Percentiles rank a stretch among this genome's conserved stretches.
Evolutionary conservation across 257 asterid genomes (phyloP).

Genomic region (Scutellaria baicalensis): DNA sequence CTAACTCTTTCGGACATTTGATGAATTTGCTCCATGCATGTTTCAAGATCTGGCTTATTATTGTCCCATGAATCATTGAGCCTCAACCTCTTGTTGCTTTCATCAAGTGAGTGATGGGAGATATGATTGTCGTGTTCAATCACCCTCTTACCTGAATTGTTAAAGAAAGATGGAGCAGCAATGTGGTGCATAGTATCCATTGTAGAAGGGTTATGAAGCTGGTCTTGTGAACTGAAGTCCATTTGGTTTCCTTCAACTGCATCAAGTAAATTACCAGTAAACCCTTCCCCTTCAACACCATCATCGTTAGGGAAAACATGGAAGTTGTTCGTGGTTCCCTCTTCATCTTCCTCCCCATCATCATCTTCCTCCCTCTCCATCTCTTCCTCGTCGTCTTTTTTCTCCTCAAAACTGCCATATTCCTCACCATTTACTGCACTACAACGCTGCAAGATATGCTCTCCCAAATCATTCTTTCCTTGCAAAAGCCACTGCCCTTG

Average conservation of each 20-base stretch:
- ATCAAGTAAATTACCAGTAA: slow-evolving; percentile 62
- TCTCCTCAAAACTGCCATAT: slow-evolving; percentile 9
- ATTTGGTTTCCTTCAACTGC: slow-evolving; percentile 43
- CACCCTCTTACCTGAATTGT: slow-evolving; percentile 53
- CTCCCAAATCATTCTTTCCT: slow-evolving; percentile 33
- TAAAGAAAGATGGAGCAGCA: slow-evolving; percentile 34
- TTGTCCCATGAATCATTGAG: slow-evolving; percentile 40
- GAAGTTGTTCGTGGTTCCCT: slow-evolving; percentile 32
- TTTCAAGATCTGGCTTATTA: slow-evolving; percentile 43
- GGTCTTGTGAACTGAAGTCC: slow-evolving; percentile 42
- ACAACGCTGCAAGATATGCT: slow-evolving; percentile 52
- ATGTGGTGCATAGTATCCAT: slow-evolving; percentile 34
- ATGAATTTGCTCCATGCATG: slow-evolving; percentile 57
- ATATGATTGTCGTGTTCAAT: slow-evolving; percentile 43
- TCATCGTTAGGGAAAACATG: slow-evolving; percentile 30
- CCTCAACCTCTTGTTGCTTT: slow-evolving; percentile 61
- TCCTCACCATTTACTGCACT: slow-evolving; percentile 23
- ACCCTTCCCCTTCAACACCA: slow-evolving; percentile 45
- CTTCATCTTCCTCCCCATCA: slow-evolving; percentile 26
- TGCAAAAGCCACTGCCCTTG: slow-evolving; percentile 48
- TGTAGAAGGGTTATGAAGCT: slow-evolving; percentile 36
- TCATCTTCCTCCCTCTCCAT: slow-evolving; percentile 32
- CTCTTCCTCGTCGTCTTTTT: slow-evolving; percentile 23
- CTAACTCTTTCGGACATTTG: slow-evolving; percentile 38
- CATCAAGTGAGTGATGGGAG: slow-evolving; percentile 25